Percentiles rank a stretch among this genome's conserved stretches.
These are phyloP conservation scores for Neofusicoccum laricinum DNA, from an alignment of 2,329 filamentous ascomycete genomes.

Conservation along the genomic window DNA sequence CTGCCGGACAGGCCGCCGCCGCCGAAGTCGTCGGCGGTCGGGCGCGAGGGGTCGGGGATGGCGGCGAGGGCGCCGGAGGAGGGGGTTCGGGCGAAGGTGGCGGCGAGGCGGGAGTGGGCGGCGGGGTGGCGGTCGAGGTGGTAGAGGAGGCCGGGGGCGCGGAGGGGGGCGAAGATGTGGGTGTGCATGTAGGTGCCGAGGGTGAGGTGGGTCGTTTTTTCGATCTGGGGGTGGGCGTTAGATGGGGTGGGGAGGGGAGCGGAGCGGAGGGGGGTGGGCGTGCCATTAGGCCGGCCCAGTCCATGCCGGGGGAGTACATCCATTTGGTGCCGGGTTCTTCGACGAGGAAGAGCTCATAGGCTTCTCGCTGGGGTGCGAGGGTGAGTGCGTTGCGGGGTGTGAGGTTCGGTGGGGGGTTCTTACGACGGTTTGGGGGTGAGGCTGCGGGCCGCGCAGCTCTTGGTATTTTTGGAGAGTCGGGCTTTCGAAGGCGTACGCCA, in stretches of 20 bases:
- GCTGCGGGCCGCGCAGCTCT: neutral
- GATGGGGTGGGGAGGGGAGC: neutral
- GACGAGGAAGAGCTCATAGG: constrained; percentile 21
- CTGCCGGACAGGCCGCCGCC: constrained; percentile 4
- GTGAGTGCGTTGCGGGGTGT: no score
- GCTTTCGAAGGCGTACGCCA: constrained; percentile 23
- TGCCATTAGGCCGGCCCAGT: constrained; percentile 22
- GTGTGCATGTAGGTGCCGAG: constrained; percentile 26
- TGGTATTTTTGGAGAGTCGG: constrained; percentile 16
- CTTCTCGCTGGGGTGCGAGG: constrained; percentile 9
- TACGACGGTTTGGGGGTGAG: neutral
- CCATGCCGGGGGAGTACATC: constrained; percentile 24
- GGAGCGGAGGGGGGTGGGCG: neutral
- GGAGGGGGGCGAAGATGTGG: constrained; percentile 24
- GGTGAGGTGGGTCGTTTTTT: constrained; percentile 21
- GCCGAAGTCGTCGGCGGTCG: constrained; percentile 6
- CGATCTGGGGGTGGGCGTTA: constrained; percentile 19
- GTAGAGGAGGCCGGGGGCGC: constrained; percentile 25
- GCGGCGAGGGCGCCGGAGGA: neutral
- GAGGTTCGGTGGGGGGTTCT: neutral
- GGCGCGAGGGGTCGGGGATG: neutral
- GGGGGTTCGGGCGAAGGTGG: constrained; percentile 23
- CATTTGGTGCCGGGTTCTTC: constrained; percentile 27
- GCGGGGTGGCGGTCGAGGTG: constrained; percentile 7
- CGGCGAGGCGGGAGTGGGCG: neutral